Base-by-base conservation (phyloP, 805 yeast genomes). In the Metschnikowia rubicola region DNA sequence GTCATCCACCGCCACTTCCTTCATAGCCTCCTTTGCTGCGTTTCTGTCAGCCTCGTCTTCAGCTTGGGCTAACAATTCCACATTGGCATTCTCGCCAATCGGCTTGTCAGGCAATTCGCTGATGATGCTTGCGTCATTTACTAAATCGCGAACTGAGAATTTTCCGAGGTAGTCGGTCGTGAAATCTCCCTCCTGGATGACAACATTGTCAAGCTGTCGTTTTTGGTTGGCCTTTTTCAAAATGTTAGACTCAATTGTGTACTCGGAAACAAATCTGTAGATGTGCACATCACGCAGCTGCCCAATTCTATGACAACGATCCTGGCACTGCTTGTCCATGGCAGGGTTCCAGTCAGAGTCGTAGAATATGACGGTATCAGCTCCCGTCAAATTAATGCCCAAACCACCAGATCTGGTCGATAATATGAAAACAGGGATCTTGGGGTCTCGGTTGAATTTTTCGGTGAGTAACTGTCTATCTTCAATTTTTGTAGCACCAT, bases 261-360 rank as follows among this genome's bases (percentile, higher is more conserved):
- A 89, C 68, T 94, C 99, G 28, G 96, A 87, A 26, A 94, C 98
- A 66, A 94, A 86, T 51, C 99, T 75, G 71, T 95, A 94, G 47
- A 94, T 94, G 65, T 94, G 99, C 32, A 94, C 99, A 63, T 94
- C 99, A 60, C 99, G 78, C 13, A 96, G 89, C 66, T 94, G 99
- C 7, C 99, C 99, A 64, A 94, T 94, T 74, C 99, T 85, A 65
- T 94, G 99, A 69, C 98, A 94, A 66, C 99, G 83, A 68, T 94
- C 99, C 67, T 94, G 99, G 70, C 99, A 94, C 68, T 94, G 99
- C 62, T 90, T 89, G 65, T 94, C 99, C 97, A 94, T 94, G 1
- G 98, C 96, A 2, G 99, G 99, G 63, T 94, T 94, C 99, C 99
- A 92, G 67, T 92, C 99, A 2, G 97, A 89, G 67, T 94, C 99